Conservation (phyloP, 1,284 basidiomycete species). For the Athelia psychrophila region DNA sequence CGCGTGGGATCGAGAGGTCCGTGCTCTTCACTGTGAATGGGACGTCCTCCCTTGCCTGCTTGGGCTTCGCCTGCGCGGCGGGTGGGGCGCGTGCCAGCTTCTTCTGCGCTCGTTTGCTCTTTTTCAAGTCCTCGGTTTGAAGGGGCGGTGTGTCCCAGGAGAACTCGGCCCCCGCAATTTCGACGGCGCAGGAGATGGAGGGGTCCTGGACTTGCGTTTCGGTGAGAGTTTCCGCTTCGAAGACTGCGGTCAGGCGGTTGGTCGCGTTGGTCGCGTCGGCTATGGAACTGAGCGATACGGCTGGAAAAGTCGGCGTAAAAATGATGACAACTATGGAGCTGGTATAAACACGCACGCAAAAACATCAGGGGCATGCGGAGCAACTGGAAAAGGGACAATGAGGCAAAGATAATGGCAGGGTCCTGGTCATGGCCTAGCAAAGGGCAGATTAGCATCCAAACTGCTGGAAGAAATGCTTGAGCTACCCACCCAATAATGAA, state of each 20-base stretch:
- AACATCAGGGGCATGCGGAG: constrained; percentile 77
- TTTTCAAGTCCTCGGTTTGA: constrained; percentile 28
- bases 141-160: constrained; percentile 82
- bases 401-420: constrained; percentile 76
- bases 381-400: constrained; percentile 80
- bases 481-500: constrained; percentile 42
- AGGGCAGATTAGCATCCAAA: not conserved
- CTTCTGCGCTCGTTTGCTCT: constrained; percentile 8
- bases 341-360: constrained; percentile 45
- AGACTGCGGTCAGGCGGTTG: constrained; percentile 66
- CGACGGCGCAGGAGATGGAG: constrained; percentile 59
- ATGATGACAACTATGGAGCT: not conserved
- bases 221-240: constrained; percentile 73
- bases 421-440: constrained; percentile 60
- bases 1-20: constrained; percentile 64
- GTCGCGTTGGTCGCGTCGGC: constrained; percentile 79
- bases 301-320: constrained; percentile 29
- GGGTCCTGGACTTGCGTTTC: constrained; percentile 50
- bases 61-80: constrained; percentile 15
- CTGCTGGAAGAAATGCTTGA: not conserved
- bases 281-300: constrained; percentile 72
- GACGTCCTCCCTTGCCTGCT: constrained; percentile 27
- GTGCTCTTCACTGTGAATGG: constrained; percentile 61
- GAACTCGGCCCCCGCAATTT: constrained; percentile 69
- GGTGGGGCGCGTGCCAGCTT: too few relatives aligned